phyloP scores from a whole-genome alignment of 163 green algal genomes.

The Scenedesmus sp. region DNA sequence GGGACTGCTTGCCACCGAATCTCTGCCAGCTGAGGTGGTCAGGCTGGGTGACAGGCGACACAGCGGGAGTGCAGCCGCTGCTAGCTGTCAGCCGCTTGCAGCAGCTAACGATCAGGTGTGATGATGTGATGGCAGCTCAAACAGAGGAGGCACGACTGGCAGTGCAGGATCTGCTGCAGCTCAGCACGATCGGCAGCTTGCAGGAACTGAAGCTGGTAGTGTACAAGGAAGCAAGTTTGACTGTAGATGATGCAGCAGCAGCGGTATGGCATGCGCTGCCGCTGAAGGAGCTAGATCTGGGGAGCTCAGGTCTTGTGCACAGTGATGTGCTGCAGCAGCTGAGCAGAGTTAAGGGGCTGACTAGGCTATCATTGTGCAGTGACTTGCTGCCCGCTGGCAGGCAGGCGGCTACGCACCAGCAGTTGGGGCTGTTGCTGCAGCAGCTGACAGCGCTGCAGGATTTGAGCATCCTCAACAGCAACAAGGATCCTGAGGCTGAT shows the following conservation, averaged over 20 bases:
- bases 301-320: neutral
- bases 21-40: neutral
- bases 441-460: neutral
- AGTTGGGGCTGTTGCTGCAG: neutral
- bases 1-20: neutral
- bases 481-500: too few species aligned
- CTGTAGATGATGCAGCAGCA: neutral
- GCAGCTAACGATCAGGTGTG: neutral
- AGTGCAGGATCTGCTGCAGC: neutral
- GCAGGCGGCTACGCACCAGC: neutral
- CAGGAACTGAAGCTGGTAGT: neutral
- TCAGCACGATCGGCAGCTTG: neutral
- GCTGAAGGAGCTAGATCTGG: neutral
- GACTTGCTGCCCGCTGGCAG: neutral
- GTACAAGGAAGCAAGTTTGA: neutral
- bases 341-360: neutral
- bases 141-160: neutral
- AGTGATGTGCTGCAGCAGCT: neutral
- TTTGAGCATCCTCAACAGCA: neutral
- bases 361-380: neutral
- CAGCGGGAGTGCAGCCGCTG: neutral
- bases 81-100: neutral
- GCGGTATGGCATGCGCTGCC: neutral
- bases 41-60: neutral
- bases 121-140: neutral